Evolutionary conservation across 75 land plant genomes (phyloP).

Genomic region (Selaginella moellendorffii): DNA sequence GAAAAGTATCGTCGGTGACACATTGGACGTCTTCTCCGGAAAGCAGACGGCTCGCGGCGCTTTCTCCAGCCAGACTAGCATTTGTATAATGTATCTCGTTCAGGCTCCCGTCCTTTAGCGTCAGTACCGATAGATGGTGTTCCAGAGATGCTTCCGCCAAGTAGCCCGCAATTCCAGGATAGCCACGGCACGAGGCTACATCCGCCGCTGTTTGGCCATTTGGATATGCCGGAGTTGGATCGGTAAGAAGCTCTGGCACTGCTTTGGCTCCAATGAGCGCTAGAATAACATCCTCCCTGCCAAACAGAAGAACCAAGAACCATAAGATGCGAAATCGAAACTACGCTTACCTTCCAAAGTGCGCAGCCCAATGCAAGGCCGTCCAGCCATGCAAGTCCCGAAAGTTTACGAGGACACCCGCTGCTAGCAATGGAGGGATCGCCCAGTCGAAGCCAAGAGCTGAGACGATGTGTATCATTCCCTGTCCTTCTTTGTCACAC

Average conservation of each 20-base stretch:
- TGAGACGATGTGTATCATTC: conserved; percentile 19
- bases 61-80: not conserved
- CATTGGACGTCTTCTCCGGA: conserved; percentile 28
- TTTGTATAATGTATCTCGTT: conserved; percentile 11
- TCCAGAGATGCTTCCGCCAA: conserved; percentile 51
- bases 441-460: conserved; percentile 6
- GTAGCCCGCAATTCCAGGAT: conserved; percentile 68
- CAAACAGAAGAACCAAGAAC: too few species aligned
- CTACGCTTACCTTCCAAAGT: conserved; percentile 1
- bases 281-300: conserved; percentile 62
- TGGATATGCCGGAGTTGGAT: conserved; percentile 52
- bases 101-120: conserved; percentile 18
- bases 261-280: conserved; percentile 53
- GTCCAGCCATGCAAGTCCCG: conserved; percentile 3
- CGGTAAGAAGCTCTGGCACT: conserved; percentile 53
- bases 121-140: conserved; percentile 32
- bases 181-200: conserved; percentile 40
- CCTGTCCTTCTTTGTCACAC: conserved; percentile 42
- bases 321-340: too few species aligned
- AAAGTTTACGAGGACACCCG: not conserved
- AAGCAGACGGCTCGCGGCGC: conserved; percentile 8
- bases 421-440: not conserved
- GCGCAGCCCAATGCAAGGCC: conserved; percentile 8
- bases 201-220: conserved; percentile 57
- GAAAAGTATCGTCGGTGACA: conserved; percentile 41